These are phyloP conservation scores for Pythium scleroteichum DNA, from an alignment of 352 stramenopile species.

Conservation along the genomic window DNA sequence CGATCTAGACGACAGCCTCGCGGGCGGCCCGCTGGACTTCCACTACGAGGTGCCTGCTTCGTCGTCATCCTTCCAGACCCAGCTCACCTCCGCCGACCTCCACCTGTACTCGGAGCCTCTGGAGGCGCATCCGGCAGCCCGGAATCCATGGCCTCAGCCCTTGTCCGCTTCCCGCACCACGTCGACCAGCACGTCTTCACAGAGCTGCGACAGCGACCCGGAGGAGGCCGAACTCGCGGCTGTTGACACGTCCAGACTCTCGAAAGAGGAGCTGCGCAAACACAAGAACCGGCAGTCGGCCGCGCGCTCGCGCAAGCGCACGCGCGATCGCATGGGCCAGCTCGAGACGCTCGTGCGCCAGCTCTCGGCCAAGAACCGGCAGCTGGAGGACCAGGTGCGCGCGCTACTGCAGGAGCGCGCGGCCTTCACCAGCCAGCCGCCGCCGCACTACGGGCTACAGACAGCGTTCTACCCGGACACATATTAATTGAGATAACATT, in stretches of 20 bases:
- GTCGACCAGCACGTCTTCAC: too few relatives aligned
- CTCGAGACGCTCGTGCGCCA: conserved; percentile 19
- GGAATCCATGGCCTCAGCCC: too few relatives aligned
- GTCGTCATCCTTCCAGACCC: too few relatives aligned
- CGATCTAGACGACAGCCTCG: too few relatives aligned
- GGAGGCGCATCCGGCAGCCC: too few relatives aligned
- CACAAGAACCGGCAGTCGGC: conserved; percentile 29
- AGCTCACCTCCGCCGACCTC: too few relatives aligned
- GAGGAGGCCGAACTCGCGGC: conserved; percentile 4
- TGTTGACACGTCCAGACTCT: conserved; percentile 2
- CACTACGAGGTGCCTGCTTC: too few relatives aligned
- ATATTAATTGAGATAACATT: too few relatives aligned
- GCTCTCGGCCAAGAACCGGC: conserved; percentile 14
- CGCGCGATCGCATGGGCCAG: conserved; percentile 14
- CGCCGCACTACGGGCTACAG: background rate
- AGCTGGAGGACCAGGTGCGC: conserved; percentile 11
- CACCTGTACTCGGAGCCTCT: too few relatives aligned
- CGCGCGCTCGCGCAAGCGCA: conserved; percentile 20
- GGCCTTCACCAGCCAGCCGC: conserved; percentile 4
- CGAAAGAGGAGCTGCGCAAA: conserved; percentile 24
- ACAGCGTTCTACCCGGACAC: background rate
- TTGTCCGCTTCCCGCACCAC: background rate
- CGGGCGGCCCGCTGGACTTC: too few relatives aligned
- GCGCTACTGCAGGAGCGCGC: conserved; percentile 2
- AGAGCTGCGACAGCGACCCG: conserved; percentile 7